These are phyloP conservation scores for Shiraia sp. DNA, from an alignment of 2,329 filamentous ascomycete species.

Conservation along the genomic window DNA sequence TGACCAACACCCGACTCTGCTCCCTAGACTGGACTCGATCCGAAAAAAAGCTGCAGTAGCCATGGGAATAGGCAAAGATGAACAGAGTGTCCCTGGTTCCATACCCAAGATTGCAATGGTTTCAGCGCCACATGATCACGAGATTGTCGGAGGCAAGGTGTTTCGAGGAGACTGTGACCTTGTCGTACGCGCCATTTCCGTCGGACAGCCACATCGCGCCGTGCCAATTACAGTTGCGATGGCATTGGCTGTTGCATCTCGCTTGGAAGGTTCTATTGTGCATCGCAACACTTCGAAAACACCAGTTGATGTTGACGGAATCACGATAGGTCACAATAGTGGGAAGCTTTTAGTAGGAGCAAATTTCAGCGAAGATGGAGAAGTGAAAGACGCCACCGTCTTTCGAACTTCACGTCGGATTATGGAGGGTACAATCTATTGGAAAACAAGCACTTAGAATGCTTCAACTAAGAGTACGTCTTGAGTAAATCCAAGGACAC, in stretches of 20 bases:
- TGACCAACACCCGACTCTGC: constrained; percentile 52
- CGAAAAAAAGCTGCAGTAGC: constrained; percentile 59
- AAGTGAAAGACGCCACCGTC: background rate
- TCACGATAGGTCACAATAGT: constrained; percentile 48
- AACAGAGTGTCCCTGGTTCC: constrained; percentile 55
- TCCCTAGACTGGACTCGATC: constrained; percentile 61
- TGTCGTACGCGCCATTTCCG: constrained; percentile 50
- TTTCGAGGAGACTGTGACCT: constrained; percentile 43
- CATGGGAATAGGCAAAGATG: constrained; percentile 62
- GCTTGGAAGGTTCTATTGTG: constrained; percentile 43
- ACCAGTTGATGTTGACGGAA: constrained; percentile 27
- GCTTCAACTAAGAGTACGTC: too few relatives aligned
- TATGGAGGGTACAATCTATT: background rate
- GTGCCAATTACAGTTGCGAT: constrained; percentile 50
- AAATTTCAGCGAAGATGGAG: background rate
- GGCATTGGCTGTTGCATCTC: constrained; percentile 48
- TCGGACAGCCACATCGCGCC: constrained; percentile 49
- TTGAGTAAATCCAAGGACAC: too few relatives aligned
- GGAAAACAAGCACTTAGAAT: background rate
- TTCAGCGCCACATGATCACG: constrained; percentile 45
- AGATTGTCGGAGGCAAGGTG: constrained; percentile 44
- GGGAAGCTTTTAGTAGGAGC: constrained; percentile 17
- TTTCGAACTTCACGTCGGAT: background rate
- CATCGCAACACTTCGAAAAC: constrained; percentile 32
- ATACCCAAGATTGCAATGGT: constrained; percentile 68